A percentile compares a stretch with the other conserved stretches of the same genome.
phyloP scores from a whole-genome alignment of 164 flowering plant species.

The Malania oleifera region DNA sequence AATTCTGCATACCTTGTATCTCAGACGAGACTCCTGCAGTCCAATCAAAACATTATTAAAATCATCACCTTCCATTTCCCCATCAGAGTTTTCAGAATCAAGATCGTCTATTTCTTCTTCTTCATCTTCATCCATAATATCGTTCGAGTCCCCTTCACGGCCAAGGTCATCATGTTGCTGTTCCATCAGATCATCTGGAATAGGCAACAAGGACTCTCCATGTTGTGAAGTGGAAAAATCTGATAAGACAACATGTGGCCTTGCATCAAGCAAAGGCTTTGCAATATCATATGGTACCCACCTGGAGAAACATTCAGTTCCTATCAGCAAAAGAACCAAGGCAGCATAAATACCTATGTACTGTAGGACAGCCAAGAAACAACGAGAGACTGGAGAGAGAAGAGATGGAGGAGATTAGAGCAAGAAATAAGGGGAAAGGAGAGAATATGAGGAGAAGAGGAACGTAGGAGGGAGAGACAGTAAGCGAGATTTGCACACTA shows the following conservation, averaged over 20 bases:
- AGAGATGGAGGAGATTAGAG: no score
- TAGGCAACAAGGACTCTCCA: constrained; percentile 27
- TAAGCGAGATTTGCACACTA: no score
- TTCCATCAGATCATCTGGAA: constrained; percentile 27
- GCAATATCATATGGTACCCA: constrained; percentile 74
- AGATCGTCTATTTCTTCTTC: constrained; percentile 50
- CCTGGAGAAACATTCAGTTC: constrained; percentile 36
- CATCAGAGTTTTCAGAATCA: constrained; percentile 55
- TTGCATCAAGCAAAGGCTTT: constrained; percentile 66
- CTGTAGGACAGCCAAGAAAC: no score
- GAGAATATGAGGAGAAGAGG: no score
- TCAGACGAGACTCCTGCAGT: constrained; percentile 35
- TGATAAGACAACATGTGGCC: constrained; percentile 59
- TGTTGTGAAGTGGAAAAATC: constrained; percentile 40
- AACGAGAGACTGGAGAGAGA: no score
- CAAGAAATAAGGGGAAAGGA: no score
- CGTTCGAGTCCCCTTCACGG: constrained; percentile 38
- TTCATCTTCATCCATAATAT: constrained; percentile 41
- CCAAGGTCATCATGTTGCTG: constrained; percentile 22
- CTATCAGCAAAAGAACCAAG: not conserved
- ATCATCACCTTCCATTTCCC: constrained; percentile 37
- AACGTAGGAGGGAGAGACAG: no score
- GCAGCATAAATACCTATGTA: not conserved
- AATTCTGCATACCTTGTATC: constrained; percentile 51
- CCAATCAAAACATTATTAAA: constrained; percentile 47